Base-by-base conservation (phyloP, 306 rosid species). In the Hippophae rhamnoides region DNA sequence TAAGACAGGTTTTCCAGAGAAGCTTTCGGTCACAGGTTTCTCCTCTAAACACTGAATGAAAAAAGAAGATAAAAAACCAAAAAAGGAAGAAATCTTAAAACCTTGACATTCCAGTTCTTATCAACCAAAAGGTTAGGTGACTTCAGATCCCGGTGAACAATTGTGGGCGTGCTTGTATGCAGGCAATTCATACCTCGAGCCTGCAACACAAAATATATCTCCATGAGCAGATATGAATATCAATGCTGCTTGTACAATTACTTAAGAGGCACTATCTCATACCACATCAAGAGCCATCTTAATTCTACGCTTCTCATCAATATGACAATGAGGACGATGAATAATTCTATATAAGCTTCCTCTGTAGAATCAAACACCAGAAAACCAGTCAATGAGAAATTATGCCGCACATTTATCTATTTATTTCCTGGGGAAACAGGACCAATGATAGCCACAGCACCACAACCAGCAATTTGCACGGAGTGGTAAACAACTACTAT, bases 201-300 rank as follows among this genome's bases (percentile, higher is more conserved):
- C 99, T 92, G 82, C 72, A 77, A 75, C 70, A 69, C n/a, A 60
- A 26, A 63, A 50, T 45, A 54, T 40, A 65, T 44, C 61, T 31
- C 63, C 48, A 64, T 70, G 55, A 51, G 63, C 73, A 44, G 54
- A 65, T 55, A 69, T 47, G 54, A 8, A 43, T 48, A 31, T 63
- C 6, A 66, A 55, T 58, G 38, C 45, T 26, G 13, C 57, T 62
- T 47, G 8, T 64, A 56, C 46, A 59, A 54, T 58, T 44, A 61
- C 31, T 67, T 6, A 61, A 31, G 38, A 31, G 38, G 47, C 57
- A 45, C 43, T 41, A 63, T 60, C 69, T 74, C 82, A 65, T 82
- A 92, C 99, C 95, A 88, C 99, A 77, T 92, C 97, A 69, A 88
- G 85, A 73, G 96, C 99, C 99, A 92, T 92, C 71, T 86, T 92